Percentiles rank a stretch among this genome's conserved stretches.
Evolutionary conservation across 345 rosid species (phyloP).

Genomic region (Arabis hirsuta): DNA sequence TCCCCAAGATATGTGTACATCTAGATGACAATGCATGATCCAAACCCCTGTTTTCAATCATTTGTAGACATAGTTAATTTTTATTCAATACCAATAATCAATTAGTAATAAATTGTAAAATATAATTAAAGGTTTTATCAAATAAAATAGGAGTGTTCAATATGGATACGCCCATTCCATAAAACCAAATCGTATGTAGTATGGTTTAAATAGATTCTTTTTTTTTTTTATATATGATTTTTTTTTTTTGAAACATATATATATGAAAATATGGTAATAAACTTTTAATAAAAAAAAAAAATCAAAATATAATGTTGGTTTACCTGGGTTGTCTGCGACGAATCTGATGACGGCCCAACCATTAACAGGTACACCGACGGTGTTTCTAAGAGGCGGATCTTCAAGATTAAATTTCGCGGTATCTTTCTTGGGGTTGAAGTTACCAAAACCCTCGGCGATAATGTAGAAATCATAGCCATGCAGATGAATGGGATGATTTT

Average conservation of each 20-base stretch:
- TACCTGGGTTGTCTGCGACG: conserved; percentile 97
- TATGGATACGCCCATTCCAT: too few species aligned
- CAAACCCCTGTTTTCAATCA: conserved; percentile 65
- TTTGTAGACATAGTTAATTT: neutral
- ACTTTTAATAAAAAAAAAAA: neutral
- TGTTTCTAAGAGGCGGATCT: conserved; percentile 91
- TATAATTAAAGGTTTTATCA: too few species aligned
- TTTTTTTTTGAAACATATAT: too few species aligned
- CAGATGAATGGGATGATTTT: conserved; percentile 92
- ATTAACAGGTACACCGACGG: conserved; percentile 65
- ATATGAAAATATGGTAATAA: neutral
- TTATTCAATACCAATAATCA: neutral
- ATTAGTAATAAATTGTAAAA: too few species aligned
- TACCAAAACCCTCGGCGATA: conserved; percentile 89
- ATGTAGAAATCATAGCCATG: conserved; percentile 97
- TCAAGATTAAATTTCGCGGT: conserved; percentile 70
- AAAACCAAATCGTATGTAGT: neutral
- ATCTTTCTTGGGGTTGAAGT: conserved; percentile 74
- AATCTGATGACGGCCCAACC: conserved; percentile 98
- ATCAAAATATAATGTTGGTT: neutral
- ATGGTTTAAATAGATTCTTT: neutral
- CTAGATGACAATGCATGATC: conserved; percentile 98
- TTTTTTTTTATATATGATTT: neutral
- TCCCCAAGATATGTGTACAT: conserved; percentile 90
- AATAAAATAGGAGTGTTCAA: too few species aligned